These are phyloP conservation scores for Paxillus involutus DNA, from an alignment of 768 basidiomycete genomes.

Conservation along the genomic window DNA sequence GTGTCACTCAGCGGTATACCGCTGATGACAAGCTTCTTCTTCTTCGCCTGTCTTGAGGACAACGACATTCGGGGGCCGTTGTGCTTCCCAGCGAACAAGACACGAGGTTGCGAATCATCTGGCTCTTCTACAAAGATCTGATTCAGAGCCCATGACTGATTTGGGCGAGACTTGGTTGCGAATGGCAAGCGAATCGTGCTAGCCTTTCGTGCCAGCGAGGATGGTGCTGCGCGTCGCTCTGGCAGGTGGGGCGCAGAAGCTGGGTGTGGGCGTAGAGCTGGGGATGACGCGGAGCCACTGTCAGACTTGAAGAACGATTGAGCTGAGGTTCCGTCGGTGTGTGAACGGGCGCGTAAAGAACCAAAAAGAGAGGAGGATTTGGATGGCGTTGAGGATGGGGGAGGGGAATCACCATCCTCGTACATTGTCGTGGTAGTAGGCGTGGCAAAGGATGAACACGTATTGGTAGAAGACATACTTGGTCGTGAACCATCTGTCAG, in stretches of 20 bases:
- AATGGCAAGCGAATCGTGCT: conserved; percentile 35
- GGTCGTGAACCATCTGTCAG: conserved; percentile 48
- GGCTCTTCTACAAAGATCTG: conserved; percentile 29
- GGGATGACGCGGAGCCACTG: conserved; percentile 25
- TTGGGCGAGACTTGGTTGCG: conserved; percentile 17
- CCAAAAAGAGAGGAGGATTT: conserved; percentile 34
- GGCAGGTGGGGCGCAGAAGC: conserved; percentile 39
- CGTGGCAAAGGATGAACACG: conserved; percentile 46
- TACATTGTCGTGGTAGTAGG: conserved; percentile 37
- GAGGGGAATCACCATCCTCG: conserved; percentile 37
- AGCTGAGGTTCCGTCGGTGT: conserved; percentile 24
- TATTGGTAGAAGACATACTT: conserved; percentile 61
- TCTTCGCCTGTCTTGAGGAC: conserved; percentile 44
- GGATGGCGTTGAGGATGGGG: conserved; percentile 37
- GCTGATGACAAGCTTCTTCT: conserved; percentile 67
- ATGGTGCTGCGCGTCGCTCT: conserved; percentile 33
- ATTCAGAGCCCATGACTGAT: conserved; percentile 8
- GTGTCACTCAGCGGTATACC: conserved; percentile 63
- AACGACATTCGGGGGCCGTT: conserved; percentile 28
- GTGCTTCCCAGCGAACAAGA: conserved; percentile 27
- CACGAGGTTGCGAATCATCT: conserved; percentile 26
- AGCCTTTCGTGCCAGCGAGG: conserved; percentile 30
- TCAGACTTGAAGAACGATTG: conserved; percentile 34
- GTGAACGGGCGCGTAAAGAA: conserved; percentile 32
- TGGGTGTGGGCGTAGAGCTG: conserved; percentile 39